These are phyloP conservation scores for Puccinia coronata DNA, from an alignment of 1,284 basidiomycete species.

Conservation along the genomic window DNA sequence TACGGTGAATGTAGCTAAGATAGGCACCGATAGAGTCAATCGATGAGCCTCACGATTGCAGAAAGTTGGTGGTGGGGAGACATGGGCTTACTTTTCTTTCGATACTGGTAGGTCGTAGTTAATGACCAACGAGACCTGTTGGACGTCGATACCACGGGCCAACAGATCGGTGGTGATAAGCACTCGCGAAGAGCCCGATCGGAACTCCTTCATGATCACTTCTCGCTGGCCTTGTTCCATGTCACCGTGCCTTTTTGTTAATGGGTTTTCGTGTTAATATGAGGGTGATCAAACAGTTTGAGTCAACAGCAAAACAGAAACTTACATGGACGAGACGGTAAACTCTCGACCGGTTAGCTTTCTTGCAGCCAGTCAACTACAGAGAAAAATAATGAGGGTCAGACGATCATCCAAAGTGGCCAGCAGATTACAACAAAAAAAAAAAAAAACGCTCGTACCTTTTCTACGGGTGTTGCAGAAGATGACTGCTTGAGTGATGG, in stretches of 20 bases:
- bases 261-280: no score
- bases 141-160: slow-evolving; percentile 98
- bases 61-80: slow-evolving; percentile 19
- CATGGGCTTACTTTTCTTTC: slow-evolving; percentile 45
- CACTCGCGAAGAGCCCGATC: slow-evolving; percentile 89
- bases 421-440: neutral
- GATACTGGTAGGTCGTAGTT: slow-evolving; percentile 84
- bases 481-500: slow-evolving; percentile 99
- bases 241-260: slow-evolving; percentile 92
- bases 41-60: slow-evolving; percentile 52
- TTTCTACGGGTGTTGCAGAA: slow-evolving; percentile 99
- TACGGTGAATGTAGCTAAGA: slow-evolving; percentile 98
- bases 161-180: slow-evolving; percentile 97
- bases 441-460: slow-evolving; percentile 61
- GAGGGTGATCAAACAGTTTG: slow-evolving; percentile 55
- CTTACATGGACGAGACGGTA: slow-evolving; percentile 80
- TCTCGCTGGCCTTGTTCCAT: slow-evolving; percentile 99
- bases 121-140: slow-evolving; percentile 96
- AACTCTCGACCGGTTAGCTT: slow-evolving; percentile 95
- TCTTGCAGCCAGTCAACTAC: slow-evolving; percentile 98
- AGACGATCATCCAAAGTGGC: neutral
- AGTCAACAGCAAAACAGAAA: slow-evolving; percentile 31
- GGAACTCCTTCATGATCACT: slow-evolving; percentile 98
- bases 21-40: slow-evolving; percentile 69
- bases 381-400: neutral